Base-by-base conservation (phyloP, 306 rosid species). In the Aeschynomene evenia region DNA sequence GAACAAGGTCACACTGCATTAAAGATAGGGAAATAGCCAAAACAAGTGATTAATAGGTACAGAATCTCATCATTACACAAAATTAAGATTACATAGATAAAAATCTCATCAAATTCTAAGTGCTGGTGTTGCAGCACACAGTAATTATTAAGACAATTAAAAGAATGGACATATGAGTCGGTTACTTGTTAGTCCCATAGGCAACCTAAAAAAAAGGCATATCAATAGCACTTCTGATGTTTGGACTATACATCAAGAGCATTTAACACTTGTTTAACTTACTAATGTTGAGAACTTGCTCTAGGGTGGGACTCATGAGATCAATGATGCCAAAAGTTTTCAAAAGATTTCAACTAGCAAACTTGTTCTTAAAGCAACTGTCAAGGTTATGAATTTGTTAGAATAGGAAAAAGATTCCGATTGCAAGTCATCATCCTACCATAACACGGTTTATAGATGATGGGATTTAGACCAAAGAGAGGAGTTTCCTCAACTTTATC, bases 1-100 rank as follows among this genome's bases (percentile, higher is more conserved):
- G 87, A 64, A 80, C 43, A 73, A 84, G 56, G 83, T 80, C 82
- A 75, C 84, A 76, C 97, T 93, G 88, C 79, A 79, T 36, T 58
- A 54, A n/a, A 64, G 65, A 58, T 19, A 52, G 42, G 19, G 13
- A 64, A 37, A 69, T 20, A 52, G 45, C 16, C 2, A 45, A 37
- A 50, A 34, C 9, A 36, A 16, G 33, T 48, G 56, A 59, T 74
- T 49, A 76, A 33, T 15, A 60, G 18, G 39, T 21, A 31, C 6
- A 2, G 7, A 0, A 24, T 6, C 16, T 58, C 45, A 33, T 12
- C 29, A 55, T 31, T 13, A 56, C 9, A 66, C 60, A 29, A 68
- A 29, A 20, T 54, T 19, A 39, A 19, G n/a, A 16, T 8, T 34
- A 71, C 40, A 64, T 4, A 37, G 21, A 15, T n/a, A 62, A 64